phyloP scores from a whole-genome alignment of 164 flowering plant genomes.

The Brasenia schreberi region DNA sequence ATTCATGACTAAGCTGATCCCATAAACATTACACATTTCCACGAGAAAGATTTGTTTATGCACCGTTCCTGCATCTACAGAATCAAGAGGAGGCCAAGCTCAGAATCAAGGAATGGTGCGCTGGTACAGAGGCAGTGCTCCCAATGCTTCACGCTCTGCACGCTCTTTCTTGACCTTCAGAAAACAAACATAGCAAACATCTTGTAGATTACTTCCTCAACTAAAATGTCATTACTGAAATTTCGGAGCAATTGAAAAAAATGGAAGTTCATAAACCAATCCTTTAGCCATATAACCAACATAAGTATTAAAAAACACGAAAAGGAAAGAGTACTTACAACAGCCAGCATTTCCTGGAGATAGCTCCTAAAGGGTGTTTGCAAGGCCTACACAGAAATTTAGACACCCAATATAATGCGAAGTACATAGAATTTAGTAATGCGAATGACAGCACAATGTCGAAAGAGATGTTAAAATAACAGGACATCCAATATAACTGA shows the following conservation, averaged over 20 bases:
- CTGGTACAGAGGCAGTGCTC: conserved; percentile 83
- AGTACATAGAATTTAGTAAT: neutral
- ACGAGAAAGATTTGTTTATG: no score
- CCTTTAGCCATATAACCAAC: neutral
- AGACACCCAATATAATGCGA: neutral
- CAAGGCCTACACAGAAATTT: conserved; percentile 38
- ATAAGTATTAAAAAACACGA: neutral
- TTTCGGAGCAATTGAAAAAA: neutral
- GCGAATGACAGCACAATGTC: no score
- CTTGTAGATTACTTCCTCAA: neutral
- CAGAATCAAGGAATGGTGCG: conserved; percentile 49
- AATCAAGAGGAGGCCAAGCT: neutral
- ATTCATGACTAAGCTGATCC: no score
- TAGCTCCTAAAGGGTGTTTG: conserved; percentile 92
- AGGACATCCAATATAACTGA: neutral
- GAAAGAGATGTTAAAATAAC: neutral
- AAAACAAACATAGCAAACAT: neutral
- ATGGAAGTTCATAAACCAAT: neutral
- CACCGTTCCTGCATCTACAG: no score
- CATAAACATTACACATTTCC: no score
- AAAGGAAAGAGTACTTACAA: conserved; percentile 37
- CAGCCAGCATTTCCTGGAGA: conserved; percentile 75
- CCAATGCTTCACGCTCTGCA: conserved; percentile 82
- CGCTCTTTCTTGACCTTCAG: conserved; percentile 71
- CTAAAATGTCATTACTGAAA: neutral